Conservation (phyloP, 179 eudicot species). For the Silene noctiflora region DNA sequence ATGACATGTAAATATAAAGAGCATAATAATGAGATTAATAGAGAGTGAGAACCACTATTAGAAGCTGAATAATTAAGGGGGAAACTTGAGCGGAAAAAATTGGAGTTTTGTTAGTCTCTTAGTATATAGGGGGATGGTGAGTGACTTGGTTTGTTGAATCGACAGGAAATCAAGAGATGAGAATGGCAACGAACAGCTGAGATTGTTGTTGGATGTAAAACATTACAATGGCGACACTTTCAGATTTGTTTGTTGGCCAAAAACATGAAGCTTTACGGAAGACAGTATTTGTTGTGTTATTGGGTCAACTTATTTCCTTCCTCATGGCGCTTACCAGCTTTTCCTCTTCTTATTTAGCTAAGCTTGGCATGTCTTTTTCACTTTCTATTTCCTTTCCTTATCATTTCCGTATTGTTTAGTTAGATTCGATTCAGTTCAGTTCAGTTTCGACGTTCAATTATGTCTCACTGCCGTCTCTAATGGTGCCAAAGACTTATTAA, state of each 20-base stretch:
- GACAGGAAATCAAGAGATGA: too few relatives aligned
- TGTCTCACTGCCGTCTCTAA: too few relatives aligned
- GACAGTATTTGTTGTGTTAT: slow-evolving; percentile 35
- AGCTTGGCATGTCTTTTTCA: slow-evolving; percentile 34
- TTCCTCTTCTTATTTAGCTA: slow-evolving; percentile 55
- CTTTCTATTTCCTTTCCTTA: neutral
- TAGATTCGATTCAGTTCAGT: neutral
- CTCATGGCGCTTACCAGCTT: slow-evolving; percentile 47
- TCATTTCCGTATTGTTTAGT: neutral
- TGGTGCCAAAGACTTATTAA: too few relatives aligned
- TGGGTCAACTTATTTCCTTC: slow-evolving; percentile 72
- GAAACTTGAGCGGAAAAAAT: too few relatives aligned
- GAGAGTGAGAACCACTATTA: too few relatives aligned
- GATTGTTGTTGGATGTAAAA: neutral
- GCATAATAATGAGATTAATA: too few relatives aligned
- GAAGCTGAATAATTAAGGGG: too few relatives aligned
- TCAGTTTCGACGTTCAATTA: neutral
- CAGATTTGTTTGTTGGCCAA: neutral
- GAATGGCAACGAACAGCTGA: too few relatives aligned
- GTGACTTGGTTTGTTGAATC: too few relatives aligned
- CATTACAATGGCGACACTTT: neutral
- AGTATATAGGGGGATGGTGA: too few relatives aligned
- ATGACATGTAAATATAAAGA: too few relatives aligned
- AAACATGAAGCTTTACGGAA: slow-evolving; percentile 26
- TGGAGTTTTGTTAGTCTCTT: too few relatives aligned